Evolutionary conservation across 1,139 yeast species (phyloP), one percentile per base, ranked within the genome.

Genomic region (Yamadazyma sp.): DNA sequence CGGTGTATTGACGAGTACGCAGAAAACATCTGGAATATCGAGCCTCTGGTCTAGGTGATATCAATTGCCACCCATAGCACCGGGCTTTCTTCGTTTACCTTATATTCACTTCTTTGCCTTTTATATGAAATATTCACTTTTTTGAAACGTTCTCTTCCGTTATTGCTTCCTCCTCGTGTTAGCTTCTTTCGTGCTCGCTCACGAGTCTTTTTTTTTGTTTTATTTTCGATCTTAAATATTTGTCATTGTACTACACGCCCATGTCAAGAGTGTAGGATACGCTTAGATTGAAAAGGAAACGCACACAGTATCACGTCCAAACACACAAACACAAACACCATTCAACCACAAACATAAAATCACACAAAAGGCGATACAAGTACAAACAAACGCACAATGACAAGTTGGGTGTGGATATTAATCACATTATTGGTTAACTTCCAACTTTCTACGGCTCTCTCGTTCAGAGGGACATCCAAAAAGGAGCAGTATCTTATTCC

Each of bases 1-100:
- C 77, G 97, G 63, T 88, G 95, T 61, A 84, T 89, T 57, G 87
- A 83, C 52, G 97, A 91, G 61, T 89, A 89, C 53, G 95, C 97
- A 25, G 96, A 87, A 54, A 79, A 83, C 48, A 88, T 89, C 56
- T 91, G 97, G 97, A 85, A 88, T 57, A 79, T 88, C 48, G 95
- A 87, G 66, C 92, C 95, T 12, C 14, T 35, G 14, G 33, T 28
- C 16, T 12, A 25, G 17, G 6, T 9, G 4, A 11, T 31, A n/a
- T 31, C n/a, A 6, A 10, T 20, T 20, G 10, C 9, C 10, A 7
- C 24, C 10, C 12, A n/a, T 24, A n/a, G 11, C 12, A 24, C 27
- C n/a, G n/a, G n/a, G n/a, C n/a, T n/a, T n/a, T n/a, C n/a, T n/a
- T n/a, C n/a, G n/a, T n/a, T n/a, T n/a, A 7, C 14, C 5, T 27